Evolutionary conservation across 345 rosid genomes (phyloP).

Genomic region (Corchorus olitorius): DNA sequence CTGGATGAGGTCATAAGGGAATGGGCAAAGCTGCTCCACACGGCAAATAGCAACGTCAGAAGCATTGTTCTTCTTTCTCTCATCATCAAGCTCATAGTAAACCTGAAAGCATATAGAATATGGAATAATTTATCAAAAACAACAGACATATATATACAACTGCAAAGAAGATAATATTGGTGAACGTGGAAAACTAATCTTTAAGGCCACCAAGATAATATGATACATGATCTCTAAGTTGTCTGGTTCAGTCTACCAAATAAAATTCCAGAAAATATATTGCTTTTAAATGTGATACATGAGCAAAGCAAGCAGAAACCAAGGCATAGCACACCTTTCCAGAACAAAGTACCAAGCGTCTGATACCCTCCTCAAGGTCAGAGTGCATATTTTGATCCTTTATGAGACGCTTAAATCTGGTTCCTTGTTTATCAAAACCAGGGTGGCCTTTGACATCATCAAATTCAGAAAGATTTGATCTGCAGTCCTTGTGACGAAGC

Average conservation of each 20-base stretch:
- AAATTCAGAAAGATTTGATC: constrained; percentile 90
- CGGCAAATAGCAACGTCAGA: constrained; percentile 76
- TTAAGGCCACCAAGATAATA: not conserved
- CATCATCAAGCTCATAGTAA: constrained; percentile 74
- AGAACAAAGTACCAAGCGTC: constrained; percentile 88
- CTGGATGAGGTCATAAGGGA: constrained; percentile 78
- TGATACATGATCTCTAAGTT: not conserved
- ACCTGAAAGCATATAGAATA: constrained; percentile 35
- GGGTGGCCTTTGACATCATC: constrained; percentile 96
- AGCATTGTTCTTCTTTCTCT: constrained; percentile 50
- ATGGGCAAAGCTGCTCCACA: constrained; percentile 81
- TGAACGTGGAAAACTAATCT: not conserved
- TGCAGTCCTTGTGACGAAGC: constrained; percentile 90
- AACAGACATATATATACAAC: not conserved
- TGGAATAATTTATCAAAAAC: constrained; percentile 5
- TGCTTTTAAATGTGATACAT: not conserved
- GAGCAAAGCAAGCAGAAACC: not conserved
- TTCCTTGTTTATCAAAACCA: constrained; percentile 96
- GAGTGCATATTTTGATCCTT: constrained; percentile 87
- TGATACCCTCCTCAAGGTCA: constrained; percentile 79
- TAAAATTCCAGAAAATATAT: constrained; percentile 5
- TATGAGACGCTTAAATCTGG: constrained; percentile 87
- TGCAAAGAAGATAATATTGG: not conserved
- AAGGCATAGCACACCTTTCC: constrained; percentile 61
- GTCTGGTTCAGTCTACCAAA: not conserved